Percentiles rank a stretch among this genome's conserved stretches.
These are phyloP conservation scores for Brassica cretica DNA, from an alignment of 345 rosid species.

Conservation along the genomic window DNA sequence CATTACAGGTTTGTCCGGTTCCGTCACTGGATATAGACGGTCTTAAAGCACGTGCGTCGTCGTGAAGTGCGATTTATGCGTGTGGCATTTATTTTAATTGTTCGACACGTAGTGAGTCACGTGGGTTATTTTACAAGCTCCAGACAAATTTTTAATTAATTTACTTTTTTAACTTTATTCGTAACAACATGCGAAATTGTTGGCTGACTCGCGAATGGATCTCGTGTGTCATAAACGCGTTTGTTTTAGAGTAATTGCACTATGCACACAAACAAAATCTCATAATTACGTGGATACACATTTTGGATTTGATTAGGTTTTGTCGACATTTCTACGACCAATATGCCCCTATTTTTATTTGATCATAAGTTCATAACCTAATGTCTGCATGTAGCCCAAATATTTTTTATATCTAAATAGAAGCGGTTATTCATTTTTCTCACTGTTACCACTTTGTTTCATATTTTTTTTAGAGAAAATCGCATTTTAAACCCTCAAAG, in stretches of 20 bases:
- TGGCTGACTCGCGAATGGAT: slow-evolving; percentile 1
- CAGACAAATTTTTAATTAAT: not conserved
- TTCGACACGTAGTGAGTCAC: slow-evolving; percentile 27
- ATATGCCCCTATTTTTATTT: too few species aligned
- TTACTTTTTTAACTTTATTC: not conserved
- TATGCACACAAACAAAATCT: too few species aligned
- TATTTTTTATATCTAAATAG: too few species aligned
- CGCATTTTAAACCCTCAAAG: too few species aligned
- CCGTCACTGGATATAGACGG: slow-evolving; percentile 34
- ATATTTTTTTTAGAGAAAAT: too few species aligned
- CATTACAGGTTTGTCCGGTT: slow-evolving; percentile 23
- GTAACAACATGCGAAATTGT: slow-evolving; percentile 1
- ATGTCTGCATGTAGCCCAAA: too few species aligned
- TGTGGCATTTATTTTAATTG: slow-evolving; percentile 9
- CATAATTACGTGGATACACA: too few species aligned
- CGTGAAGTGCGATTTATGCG: slow-evolving; percentile 5
- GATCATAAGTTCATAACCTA: too few species aligned
- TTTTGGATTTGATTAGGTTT: too few species aligned
- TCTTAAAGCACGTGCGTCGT: slow-evolving; percentile 44
- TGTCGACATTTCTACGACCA: too few species aligned
- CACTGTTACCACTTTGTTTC: too few species aligned
- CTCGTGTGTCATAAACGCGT: slow-evolving; percentile 1
- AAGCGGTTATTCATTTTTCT: too few species aligned
- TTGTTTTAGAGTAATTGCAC: not conserved
- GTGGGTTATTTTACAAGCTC: slow-evolving; percentile 23